Conservation (phyloP, 73 alveolate species). For the Paramecium caudatum region DNA sequence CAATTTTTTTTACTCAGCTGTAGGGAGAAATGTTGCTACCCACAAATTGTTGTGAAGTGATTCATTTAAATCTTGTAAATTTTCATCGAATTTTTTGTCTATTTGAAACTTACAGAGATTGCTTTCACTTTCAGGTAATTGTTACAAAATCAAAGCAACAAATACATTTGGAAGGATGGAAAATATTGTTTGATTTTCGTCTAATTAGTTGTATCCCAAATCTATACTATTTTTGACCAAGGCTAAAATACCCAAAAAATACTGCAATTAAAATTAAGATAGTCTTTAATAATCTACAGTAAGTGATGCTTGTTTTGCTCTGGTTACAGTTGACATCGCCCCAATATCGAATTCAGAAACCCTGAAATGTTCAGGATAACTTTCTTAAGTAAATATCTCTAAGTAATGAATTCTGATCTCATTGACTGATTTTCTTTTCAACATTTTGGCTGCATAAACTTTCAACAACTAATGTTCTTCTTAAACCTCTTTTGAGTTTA, state of each 20-base stretch:
- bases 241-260: conserved; percentile 1
- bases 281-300: not conserved
- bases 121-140: not conserved
- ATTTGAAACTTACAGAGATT: not conserved
- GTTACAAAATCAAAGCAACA: conserved; percentile 2
- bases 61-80: not conserved
- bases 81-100: not conserved
- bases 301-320: no score
- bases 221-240: conserved; percentile 34
- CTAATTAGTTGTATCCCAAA: conserved; percentile 55
- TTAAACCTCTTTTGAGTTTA: conserved; percentile 14
- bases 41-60: not conserved
- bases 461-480: conserved; percentile 34
- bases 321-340: no score
- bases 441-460: not conserved
- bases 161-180: conserved; percentile 19
- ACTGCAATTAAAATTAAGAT: conserved; percentile 1
- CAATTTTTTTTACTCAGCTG: not conserved
- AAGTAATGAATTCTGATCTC: not conserved
- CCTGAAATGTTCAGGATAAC: conserved; percentile 18
- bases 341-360: not conserved
- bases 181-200: conserved; percentile 17
- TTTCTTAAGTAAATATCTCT: not conserved
- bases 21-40: conserved; percentile 13
- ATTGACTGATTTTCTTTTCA: not conserved